Conservation (phyloP, 495 filamentous ascomycete species). For the Gamarada debralockiae region DNA sequence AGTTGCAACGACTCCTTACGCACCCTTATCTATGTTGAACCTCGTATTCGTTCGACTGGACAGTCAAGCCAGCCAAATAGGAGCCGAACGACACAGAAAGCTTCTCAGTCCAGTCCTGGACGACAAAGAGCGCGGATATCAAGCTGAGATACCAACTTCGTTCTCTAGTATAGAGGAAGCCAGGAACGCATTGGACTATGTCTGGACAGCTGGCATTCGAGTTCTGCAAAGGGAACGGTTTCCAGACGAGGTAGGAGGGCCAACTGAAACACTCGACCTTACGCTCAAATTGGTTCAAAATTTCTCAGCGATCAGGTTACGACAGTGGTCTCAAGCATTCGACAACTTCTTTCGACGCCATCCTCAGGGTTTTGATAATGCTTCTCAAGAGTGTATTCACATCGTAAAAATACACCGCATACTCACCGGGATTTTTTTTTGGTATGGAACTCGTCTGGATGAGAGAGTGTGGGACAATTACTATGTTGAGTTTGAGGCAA, state of each 20-base stretch:
- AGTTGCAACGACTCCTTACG: background rate
- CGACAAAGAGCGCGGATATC: background rate
- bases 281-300: background rate
- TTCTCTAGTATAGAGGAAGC: background rate
- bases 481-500: background rate
- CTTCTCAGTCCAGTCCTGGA: background rate
- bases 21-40: background rate
- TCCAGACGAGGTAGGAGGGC: too few relatives aligned
- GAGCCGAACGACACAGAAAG: background rate
- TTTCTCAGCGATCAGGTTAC: background rate
- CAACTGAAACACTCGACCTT: background rate
- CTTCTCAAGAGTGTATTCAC: background rate
- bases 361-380: background rate
- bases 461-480: background rate
- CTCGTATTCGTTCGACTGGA: constrained; percentile 1
- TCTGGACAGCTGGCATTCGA: background rate
- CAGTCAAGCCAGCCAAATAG: background rate
- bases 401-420: background rate
- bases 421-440: background rate
- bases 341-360: background rate
- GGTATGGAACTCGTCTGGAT: background rate
- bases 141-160: background rate
- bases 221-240: background rate
- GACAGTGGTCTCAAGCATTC: background rate
- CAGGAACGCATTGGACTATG: background rate